Conservation (phyloP, 2,329 filamentous ascomycete genomes). For the Botrytis aclada region DNA sequence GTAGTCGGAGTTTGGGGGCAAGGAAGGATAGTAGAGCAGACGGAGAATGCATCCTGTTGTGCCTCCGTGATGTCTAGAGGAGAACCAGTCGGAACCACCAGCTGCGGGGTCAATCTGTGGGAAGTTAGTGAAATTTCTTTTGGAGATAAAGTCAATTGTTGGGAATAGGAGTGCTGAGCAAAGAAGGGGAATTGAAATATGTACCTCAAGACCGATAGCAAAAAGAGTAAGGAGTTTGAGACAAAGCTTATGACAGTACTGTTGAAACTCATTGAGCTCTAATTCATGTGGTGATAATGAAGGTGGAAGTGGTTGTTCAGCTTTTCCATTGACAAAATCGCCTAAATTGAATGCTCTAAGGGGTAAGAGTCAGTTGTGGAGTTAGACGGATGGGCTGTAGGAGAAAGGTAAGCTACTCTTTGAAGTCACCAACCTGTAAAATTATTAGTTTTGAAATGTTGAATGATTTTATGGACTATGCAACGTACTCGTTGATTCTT, state of each 20-base stretch:
- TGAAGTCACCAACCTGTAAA: constrained; percentile 72
- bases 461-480: constrained; percentile 32
- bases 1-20: constrained; percentile 44
- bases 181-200: background rate
- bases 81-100: constrained; percentile 46
- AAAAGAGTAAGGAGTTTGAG: constrained; percentile 72
- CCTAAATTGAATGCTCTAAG: constrained; percentile 87
- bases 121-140: background rate
- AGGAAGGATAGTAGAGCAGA: constrained; percentile 67
- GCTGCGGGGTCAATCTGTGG: constrained; percentile 29
- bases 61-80: constrained; percentile 56
- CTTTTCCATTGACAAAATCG: constrained; percentile 63
- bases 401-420: constrained; percentile 59
- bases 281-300: constrained; percentile 58
- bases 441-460: constrained; percentile 19
- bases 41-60: constrained; percentile 52
- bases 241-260: constrained; percentile 70
- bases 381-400: constrained; percentile 31
- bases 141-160: background rate
- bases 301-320: constrained; percentile 73
- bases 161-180: background rate
- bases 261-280: constrained; percentile 64
- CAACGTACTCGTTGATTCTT: constrained; percentile 65
- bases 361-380: background rate
- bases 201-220: constrained; percentile 68